Evolutionary conservation across 192 early-diverging fungal species (phyloP).

Genomic region (Podochytrium sp.): DNA sequence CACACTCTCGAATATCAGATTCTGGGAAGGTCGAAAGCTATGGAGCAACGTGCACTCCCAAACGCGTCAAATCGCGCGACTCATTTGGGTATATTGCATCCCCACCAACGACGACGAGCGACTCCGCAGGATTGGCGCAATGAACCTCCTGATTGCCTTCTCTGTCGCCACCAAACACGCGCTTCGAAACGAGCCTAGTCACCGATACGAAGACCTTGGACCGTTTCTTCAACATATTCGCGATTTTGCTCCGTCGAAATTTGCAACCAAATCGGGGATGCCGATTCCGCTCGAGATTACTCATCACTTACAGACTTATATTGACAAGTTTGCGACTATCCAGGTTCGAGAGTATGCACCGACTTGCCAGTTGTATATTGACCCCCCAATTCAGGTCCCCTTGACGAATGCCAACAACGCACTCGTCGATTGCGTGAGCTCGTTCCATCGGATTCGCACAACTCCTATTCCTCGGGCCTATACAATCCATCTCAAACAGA

Average conservation of each 20-base stretch:
- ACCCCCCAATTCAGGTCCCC: slow-evolving; percentile 1
- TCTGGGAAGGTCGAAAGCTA: slow-evolving; percentile 84
- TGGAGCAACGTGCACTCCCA: slow-evolving; percentile 75
- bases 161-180: slow-evolving; percentile 72
- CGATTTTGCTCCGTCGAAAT: neutral
- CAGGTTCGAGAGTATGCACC: slow-evolving; percentile 32
- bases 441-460: slow-evolving; percentile 81
- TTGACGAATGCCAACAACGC: neutral
- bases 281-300: slow-evolving; percentile 7
- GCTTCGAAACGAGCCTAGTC: slow-evolving; percentile 66
- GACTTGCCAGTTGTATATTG: neutral
- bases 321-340: neutral
- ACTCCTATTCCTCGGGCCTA: slow-evolving; percentile 90
- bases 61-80: slow-evolving; percentile 76
- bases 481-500: slow-evolving; percentile 88
- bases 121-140: slow-evolving; percentile 66
- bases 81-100: slow-evolving; percentile 63
- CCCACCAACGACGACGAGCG: slow-evolving; percentile 34
- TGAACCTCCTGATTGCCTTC: slow-evolving; percentile 81
- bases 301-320: neutral
- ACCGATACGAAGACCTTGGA: slow-evolving; percentile 72
- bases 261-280: neutral
- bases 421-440: slow-evolving; percentile 44
- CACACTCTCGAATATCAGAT: slow-evolving; percentile 11
- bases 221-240: slow-evolving; percentile 66